Percentiles rank a stretch among this genome's conserved stretches.
These are phyloP conservation scores for Cryphonectria nitschkei DNA, from an alignment of 2,329 filamentous ascomycete species.

Conservation along the genomic window DNA sequence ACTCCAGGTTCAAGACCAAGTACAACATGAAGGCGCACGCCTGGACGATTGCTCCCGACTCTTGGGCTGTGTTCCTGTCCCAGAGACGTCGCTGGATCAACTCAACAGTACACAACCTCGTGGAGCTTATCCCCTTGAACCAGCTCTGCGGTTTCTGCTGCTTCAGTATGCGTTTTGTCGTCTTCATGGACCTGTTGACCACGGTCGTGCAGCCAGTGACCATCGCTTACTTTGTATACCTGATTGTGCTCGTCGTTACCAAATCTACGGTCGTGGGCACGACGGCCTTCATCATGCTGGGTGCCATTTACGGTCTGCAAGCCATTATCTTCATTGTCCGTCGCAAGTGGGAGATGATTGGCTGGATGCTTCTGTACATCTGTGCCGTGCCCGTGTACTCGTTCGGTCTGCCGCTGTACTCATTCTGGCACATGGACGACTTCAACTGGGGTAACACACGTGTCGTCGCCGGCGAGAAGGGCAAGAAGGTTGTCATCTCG, in stretches of 20 bases:
- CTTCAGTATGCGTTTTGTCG: slow-evolving; percentile 98
- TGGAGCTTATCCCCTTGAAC: slow-evolving; percentile 89
- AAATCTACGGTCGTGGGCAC: slow-evolving; percentile 72
- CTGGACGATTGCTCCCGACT: slow-evolving; percentile 96
- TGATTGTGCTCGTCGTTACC: slow-evolving; percentile 73
- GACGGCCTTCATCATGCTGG: slow-evolving; percentile 87
- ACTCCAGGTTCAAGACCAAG: slow-evolving; percentile 96
- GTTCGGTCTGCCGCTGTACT: slow-evolving; percentile 85
- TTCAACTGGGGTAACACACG: slow-evolving; percentile 99
- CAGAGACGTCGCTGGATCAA: slow-evolving; percentile 99
- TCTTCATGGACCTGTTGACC: slow-evolving; percentile 90
- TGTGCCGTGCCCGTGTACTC: slow-evolving; percentile 90
- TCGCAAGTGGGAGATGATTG: slow-evolving; percentile 99
- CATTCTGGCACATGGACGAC: slow-evolving; percentile 99
- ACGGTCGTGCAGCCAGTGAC: slow-evolving; percentile 92
- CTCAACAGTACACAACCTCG: slow-evolving; percentile 96
- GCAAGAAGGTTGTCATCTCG: slow-evolving; percentile 88
- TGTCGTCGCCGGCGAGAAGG: slow-evolving; percentile 91
- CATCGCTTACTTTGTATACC: slow-evolving; percentile 85
- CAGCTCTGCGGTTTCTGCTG: slow-evolving; percentile 99
- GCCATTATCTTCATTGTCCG: slow-evolving; percentile 95
- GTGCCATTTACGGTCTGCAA: slow-evolving; percentile 95
- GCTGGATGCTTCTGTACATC: slow-evolving; percentile 98
- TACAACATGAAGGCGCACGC: slow-evolving; percentile 91
- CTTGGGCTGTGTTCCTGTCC: slow-evolving; percentile 91